These are phyloP conservation scores for Neurospora sp. DNA, from an alignment of 495 filamentous ascomycete species.

Conservation along the genomic window DNA sequence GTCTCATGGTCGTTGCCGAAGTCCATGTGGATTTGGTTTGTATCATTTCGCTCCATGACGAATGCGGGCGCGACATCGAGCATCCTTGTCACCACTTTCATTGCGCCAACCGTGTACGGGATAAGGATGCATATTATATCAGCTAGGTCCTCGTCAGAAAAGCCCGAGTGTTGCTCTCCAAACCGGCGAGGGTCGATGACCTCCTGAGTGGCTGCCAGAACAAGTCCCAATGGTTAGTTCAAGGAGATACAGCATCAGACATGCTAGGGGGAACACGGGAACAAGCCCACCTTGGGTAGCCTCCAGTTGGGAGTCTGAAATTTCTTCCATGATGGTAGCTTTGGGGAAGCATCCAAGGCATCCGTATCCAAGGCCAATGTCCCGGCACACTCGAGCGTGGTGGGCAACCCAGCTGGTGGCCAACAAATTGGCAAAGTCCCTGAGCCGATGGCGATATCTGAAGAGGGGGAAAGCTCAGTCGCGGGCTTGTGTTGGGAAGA, in stretches of 20 bases:
- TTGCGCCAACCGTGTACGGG: constrained; percentile 63
- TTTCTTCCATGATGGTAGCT: not conserved
- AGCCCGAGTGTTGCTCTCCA: constrained; percentile 65
- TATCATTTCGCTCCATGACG: constrained; percentile 26
- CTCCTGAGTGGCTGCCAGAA: constrained; percentile 58
- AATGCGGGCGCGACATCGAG: constrained; percentile 31
- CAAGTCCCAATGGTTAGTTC: not conserved
- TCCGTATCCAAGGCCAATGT: not conserved
- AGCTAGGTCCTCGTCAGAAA: constrained; percentile 67
- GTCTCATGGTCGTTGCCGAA: constrained; percentile 30
- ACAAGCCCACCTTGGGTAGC: constrained; percentile 18
- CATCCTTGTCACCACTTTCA: constrained; percentile 50
- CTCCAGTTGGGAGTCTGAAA: not conserved
- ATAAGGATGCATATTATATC: constrained; percentile 87
- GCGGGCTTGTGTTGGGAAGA: not conserved
- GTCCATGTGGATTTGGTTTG: constrained; percentile 41
- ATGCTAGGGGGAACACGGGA: not conserved
- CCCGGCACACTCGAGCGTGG: not conserved
- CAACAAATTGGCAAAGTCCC: not conserved
- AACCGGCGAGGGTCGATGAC: constrained; percentile 68
- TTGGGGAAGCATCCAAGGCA: not conserved
- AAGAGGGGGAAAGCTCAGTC: not conserved
- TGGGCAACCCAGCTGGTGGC: not conserved
- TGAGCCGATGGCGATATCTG: not conserved
- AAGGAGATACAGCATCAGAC: constrained; percentile 8